Evolutionary conservation across 1,284 basidiomycete species (phyloP), one percentile per base, ranked within the genome.

Genomic region (Ganoderma sp.): DNA sequence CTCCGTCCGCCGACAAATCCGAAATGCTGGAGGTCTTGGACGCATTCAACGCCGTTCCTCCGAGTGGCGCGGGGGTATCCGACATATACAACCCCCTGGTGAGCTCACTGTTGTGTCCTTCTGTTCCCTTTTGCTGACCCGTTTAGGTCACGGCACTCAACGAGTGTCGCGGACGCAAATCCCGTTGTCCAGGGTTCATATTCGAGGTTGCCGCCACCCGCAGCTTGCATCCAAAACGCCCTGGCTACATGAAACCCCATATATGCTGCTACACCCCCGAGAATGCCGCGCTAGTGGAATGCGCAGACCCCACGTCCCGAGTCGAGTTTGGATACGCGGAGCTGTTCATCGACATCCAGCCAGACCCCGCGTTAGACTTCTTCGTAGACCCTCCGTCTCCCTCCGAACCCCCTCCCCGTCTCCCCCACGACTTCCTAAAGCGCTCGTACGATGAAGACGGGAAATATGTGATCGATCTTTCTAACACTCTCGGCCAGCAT

Each of bases 41-140:
- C 34, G 22, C 17, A 25, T 41, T 32, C 25, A 43, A 22, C 17
- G 17, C 19, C 78, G 75, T 61, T 28, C 25, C 25, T 28, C 25
- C 25, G 25, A 28, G 69, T 75, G 15, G 74, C 74, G 9, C 78
- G 76, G 76, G 15, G 48, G 48, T 22, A 6, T 14, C 48, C 73
- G 77, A 62, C 72, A 68, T 12, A 34, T 69, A 19, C 69, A 64
- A 56, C 61, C 78, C 10, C 61, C 76, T 15, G 64, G 77, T 19
- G 32, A 77, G 10, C 77, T 77, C 1, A 59, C 63, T 0, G 61
- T 78, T 32, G 69, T 32, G 69, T 70, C 14, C 65, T 76, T 10
- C 52, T 74, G 72, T 67, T 0, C 2, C 25, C 25, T 28, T 28
- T 28, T 28, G 25, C 25, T 28, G 25, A 28, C 25, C 25, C 17